A percentile compares a stretch with the other conserved stretches of the same genome.
These are phyloP conservation scores for Lipomyces spencermartinsiae DNA, from an alignment of 805 yeast genomes.

Conservation along the genomic window DNA sequence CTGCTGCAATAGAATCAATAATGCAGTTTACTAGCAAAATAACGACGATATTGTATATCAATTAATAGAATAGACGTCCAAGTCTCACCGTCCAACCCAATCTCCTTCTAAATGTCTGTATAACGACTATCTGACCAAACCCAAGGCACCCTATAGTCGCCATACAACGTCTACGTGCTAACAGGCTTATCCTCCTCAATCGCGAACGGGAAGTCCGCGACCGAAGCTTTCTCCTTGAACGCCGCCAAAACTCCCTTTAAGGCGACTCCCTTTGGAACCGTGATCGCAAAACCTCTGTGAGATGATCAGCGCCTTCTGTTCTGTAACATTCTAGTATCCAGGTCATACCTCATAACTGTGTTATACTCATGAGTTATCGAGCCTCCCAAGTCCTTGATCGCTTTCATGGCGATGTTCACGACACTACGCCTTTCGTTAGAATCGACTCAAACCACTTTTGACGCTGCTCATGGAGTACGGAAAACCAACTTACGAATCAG, in stretches of 20 bases:
- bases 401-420: constrained; percentile 24
- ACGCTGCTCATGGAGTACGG: not conserved
- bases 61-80: not conserved
- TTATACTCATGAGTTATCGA: constrained; percentile 31
- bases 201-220: constrained; percentile 24
- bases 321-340: not conserved
- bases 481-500: constrained; percentile 22
- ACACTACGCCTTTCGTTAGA: constrained; percentile 12
- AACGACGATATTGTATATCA: not conserved
- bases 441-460: not conserved
- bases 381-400: constrained; percentile 30
- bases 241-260: constrained; percentile 20
- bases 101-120: not conserved
- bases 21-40: not conserved
- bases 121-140: not conserved
- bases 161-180: constrained; percentile 9
- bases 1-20: not conserved
- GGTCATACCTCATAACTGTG: constrained; percentile 29
- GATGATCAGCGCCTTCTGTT: not conserved
- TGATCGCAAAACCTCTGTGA: constrained; percentile 31
- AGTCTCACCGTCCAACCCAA: not conserved
- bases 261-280: constrained; percentile 24
- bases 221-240: constrained; percentile 9
- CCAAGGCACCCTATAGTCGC: not conserved
- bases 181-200: constrained; percentile 35